Conservation (phyloP, 352 stramenopile species). For the Phytophthora hibernalis region DNA sequence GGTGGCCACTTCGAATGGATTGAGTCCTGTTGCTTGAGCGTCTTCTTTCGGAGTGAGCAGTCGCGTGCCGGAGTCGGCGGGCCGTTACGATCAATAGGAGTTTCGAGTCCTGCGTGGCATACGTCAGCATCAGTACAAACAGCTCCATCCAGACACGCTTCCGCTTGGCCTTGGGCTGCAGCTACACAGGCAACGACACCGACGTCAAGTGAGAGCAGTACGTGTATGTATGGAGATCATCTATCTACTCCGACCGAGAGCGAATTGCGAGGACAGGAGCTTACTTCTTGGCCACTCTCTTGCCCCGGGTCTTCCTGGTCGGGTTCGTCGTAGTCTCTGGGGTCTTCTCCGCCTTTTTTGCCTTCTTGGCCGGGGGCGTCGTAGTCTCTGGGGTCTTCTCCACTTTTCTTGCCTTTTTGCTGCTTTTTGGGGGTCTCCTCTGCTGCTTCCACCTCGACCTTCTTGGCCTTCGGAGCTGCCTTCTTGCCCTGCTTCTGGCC, state of each 20-base stretch:
- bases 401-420: conserved; percentile 25
- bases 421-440: conserved; percentile 17
- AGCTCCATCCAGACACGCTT: background rate
- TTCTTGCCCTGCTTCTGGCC: conserved; percentile 41
- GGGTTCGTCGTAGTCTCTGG: background rate
- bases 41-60: conserved; percentile 29
- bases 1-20: conserved; percentile 3
- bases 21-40: background rate
- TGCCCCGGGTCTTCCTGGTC: conserved; percentile 23
- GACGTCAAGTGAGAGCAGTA: conserved; percentile 26
- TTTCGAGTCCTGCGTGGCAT: conserved; percentile 19
- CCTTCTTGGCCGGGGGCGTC: conserved; percentile 21
- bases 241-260: conserved; percentile 35
- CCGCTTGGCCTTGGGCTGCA: background rate
- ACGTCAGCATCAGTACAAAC: background rate
- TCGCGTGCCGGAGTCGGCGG: background rate
- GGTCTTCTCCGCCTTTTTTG: conserved; percentile 21
- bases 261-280: conserved; percentile 10
- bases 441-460: conserved; percentile 12
- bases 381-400: background rate
- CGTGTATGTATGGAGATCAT: conserved; percentile 47
- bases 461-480: conserved; percentile 16
- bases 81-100: conserved; percentile 15
- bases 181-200: conserved; percentile 1
- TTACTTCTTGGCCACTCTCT: conserved; percentile 45